A percentile compares a stretch with the other conserved stretches of the same genome.
Evolutionary conservation across 495 filamentous ascomycete species (phyloP).

Genomic region (Sordaria brevicollis): DNA sequence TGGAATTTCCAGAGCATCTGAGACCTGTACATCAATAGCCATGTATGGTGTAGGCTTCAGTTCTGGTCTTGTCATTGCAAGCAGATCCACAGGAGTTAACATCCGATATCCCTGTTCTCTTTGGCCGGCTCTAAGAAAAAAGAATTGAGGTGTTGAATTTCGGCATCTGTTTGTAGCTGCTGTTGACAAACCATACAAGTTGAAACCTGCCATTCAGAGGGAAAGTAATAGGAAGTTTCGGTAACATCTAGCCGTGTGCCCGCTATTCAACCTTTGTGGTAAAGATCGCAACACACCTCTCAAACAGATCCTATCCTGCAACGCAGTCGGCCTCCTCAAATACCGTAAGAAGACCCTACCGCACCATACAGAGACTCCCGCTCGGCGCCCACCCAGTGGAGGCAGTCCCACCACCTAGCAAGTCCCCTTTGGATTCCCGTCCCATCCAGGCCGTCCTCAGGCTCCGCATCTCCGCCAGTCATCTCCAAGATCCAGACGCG

Average conservation of each 20-base stretch:
- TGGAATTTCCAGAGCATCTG: background rate
- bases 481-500: background rate
- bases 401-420: background rate
- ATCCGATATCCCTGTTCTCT: background rate
- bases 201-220: no score
- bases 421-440: background rate
- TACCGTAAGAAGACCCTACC: background rate
- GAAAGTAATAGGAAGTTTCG: no score
- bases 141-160: background rate
- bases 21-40: no score
- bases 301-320: no score
- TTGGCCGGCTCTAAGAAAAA: background rate
- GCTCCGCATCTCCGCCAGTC: background rate
- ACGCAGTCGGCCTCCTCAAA: background rate
- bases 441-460: background rate
- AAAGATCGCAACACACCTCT: no score
- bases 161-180: no score
- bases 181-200: no score
- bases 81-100: background rate
- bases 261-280: no score
- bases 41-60: background rate
- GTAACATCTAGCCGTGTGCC: no score
- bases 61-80: background rate
- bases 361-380: background rate
- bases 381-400: background rate